A percentile compares a stretch with the other conserved stretches of the same genome.
Conservation (phyloP, 2,329 filamentous ascomycete genomes). For the Microsporum canis region DNA sequence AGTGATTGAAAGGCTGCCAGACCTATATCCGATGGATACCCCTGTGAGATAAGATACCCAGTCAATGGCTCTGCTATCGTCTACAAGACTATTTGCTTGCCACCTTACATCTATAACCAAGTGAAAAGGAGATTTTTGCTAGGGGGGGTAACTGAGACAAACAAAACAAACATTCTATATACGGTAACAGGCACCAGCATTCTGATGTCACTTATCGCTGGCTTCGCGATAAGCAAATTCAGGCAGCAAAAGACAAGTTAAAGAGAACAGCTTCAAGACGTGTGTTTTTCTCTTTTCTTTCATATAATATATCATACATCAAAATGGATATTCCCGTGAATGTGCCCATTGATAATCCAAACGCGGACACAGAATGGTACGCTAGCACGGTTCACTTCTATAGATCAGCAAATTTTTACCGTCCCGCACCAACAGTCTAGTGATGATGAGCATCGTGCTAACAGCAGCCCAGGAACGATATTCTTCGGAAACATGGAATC, state of each 20-base stretch:
- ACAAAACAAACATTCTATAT: conserved; percentile 15
- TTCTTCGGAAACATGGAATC: conserved; percentile 87
- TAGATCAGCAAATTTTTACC: conserved; percentile 3
- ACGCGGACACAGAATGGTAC: conserved; percentile 96
- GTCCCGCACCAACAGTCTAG: conserved; percentile 2
- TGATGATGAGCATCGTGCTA: neutral
- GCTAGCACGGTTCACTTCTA: conserved; percentile 11
- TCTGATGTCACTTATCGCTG: conserved; percentile 15
- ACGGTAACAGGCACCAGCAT: neutral
- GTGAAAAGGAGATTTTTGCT: neutral
- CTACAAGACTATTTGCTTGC: neutral
- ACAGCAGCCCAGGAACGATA: conserved; percentile 70
- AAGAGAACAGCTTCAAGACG: neutral
- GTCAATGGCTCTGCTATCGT: neutral
- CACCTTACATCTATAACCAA: neutral
- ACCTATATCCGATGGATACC: too few species aligned
- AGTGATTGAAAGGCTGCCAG: too few species aligned
- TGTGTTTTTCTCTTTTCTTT: neutral
- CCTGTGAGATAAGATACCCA: too few species aligned
- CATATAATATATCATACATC: conserved; percentile 1
- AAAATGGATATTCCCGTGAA: conserved; percentile 49
- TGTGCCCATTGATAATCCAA: conserved; percentile 87
- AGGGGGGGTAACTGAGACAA: conserved; percentile 7
- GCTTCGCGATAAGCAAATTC: neutral
- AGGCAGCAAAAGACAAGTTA: neutral